A percentile compares a stretch with the other conserved stretches of the same genome.
Conservation (phyloP, 2,329 filamentous ascomycete species). For the Knufia petricola region DNA sequence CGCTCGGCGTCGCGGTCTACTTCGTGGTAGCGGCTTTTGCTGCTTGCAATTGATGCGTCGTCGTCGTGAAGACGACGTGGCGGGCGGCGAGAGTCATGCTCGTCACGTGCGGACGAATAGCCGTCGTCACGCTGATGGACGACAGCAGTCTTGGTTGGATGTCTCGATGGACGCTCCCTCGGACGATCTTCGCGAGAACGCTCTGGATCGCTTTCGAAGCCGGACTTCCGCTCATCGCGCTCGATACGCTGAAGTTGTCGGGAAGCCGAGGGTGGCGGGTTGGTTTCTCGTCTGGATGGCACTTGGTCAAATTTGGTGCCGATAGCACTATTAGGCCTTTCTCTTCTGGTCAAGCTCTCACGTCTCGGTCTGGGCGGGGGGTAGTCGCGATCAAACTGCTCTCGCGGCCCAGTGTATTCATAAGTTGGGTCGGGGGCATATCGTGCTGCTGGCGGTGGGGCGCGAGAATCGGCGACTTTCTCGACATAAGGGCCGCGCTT, state of each 20-base stretch:
- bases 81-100: slow-evolving; percentile 3
- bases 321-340: slow-evolving; percentile 21
- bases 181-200: slow-evolving; percentile 11
- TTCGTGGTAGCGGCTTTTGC: slow-evolving; percentile 4
- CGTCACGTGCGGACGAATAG: slow-evolving; percentile 15
- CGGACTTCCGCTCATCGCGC: slow-evolving; percentile 11
- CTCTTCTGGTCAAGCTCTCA: slow-evolving; percentile 26
- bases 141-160: slow-evolving; percentile 17
- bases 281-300: slow-evolving; percentile 16
- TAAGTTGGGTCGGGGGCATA: slow-evolving; percentile 25
- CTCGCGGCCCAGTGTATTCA: slow-evolving; percentile 39
- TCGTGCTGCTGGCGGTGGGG: background rate
- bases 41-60: slow-evolving; percentile 9
- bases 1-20: slow-evolving; percentile 5
- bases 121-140: slow-evolving; percentile 22
- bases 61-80: slow-evolving; percentile 12
- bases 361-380: slow-evolving; percentile 25
- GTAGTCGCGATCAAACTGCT: slow-evolving; percentile 39
- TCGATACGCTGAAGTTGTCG: slow-evolving; percentile 21
- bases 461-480: slow-evolving; percentile 4
- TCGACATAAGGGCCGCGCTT: slow-evolving; percentile 5
- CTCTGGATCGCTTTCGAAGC: slow-evolving; percentile 18
- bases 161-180: slow-evolving; percentile 13
- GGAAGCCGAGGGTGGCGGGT: slow-evolving; percentile 16
- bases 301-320: slow-evolving; percentile 17